phyloP scores from a whole-genome alignment of 2,329 filamentous ascomycete species.

The Chrysosporium keratinophilum region DNA sequence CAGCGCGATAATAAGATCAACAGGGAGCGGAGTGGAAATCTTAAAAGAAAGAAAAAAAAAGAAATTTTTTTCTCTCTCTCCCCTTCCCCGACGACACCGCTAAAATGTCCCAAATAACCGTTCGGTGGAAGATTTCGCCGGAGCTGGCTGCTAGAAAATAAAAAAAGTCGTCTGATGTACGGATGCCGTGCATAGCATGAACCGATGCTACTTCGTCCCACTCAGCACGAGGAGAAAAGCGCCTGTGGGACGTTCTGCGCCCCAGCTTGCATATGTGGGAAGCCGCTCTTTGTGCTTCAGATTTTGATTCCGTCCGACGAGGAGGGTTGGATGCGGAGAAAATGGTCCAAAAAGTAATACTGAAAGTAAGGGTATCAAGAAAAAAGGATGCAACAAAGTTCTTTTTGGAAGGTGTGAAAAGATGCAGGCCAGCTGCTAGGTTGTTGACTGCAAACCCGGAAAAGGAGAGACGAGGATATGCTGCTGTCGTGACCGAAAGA shows the following conservation, averaged over 20 bases:
- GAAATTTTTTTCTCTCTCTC: not conserved
- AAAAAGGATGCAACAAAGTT: not conserved
- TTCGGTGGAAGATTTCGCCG: not conserved
- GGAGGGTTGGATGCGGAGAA: not conserved
- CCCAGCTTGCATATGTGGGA: not conserved
- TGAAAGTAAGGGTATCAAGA: not conserved
- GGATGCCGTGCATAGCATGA: not conserved
- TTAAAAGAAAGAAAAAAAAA: not conserved
- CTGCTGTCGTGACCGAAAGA: too few relatives aligned
- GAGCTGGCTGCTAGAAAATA: not conserved
- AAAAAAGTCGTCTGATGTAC: not conserved
- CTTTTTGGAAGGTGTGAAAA: too few relatives aligned
- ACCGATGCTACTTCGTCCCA: not conserved
- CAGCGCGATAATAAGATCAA: not conserved
- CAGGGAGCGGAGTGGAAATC: not conserved
- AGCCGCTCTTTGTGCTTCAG: not conserved
- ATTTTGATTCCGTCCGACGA: slow-evolving; percentile 1
- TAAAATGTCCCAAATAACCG: not conserved
- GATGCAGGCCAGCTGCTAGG: too few relatives aligned
- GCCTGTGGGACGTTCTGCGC: not conserved
- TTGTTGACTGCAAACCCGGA: too few relatives aligned
- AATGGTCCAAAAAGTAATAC: not conserved
- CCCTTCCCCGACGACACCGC: not conserved
- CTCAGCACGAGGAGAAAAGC: not conserved
- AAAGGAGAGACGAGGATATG: too few relatives aligned